phyloP scores from a whole-genome alignment of 2,329 filamentous ascomycete species.

The Penicillium sp. region DNA sequence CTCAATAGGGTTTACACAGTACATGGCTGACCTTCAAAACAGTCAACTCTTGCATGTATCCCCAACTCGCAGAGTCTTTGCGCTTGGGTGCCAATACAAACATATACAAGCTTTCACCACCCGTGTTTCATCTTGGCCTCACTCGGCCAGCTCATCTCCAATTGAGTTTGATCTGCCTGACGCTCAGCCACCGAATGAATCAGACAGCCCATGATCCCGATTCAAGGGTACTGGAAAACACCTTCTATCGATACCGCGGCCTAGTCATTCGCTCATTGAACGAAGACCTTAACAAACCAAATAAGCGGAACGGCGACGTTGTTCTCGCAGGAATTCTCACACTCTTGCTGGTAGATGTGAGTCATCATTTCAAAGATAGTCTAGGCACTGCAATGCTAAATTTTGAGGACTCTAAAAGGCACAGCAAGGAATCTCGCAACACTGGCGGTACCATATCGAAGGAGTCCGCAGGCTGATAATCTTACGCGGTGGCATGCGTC shows the following conservation, averaged over 20 bases:
- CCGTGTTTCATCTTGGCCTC: conserved; percentile 18
- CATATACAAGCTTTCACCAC: conserved; percentile 31
- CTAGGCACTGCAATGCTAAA: not conserved
- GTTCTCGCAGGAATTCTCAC: conserved; percentile 39
- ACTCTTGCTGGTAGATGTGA: conserved; percentile 39
- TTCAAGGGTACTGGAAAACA: conserved; percentile 24
- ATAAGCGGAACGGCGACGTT: conserved; percentile 27
- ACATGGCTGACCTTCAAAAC: not conserved
- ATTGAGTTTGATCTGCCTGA: conserved; percentile 37
- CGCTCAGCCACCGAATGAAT: conserved; percentile 41
- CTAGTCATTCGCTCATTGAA: conserved; percentile 37
- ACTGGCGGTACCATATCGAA: conserved; percentile 44
- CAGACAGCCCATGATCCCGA: conserved; percentile 19
- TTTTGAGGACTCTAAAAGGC: conserved; percentile 22
- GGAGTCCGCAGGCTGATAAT: conserved; percentile 37
- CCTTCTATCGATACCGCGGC: conserved; percentile 37
- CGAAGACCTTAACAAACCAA: conserved; percentile 25
- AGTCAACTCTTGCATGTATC: conserved; percentile 40
- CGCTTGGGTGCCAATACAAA: conserved; percentile 31
- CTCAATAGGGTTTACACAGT: not conserved
- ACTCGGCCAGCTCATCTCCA: conserved; percentile 33
- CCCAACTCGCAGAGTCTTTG: conserved; percentile 25
- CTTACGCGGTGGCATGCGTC: conserved; percentile 38
- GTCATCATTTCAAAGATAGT: conserved; percentile 8
- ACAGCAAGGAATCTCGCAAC: conserved; percentile 33